These are phyloP conservation scores for Fusarium longipes DNA, from an alignment of 2,329 filamentous ascomycete species.

Conservation along the genomic window DNA sequence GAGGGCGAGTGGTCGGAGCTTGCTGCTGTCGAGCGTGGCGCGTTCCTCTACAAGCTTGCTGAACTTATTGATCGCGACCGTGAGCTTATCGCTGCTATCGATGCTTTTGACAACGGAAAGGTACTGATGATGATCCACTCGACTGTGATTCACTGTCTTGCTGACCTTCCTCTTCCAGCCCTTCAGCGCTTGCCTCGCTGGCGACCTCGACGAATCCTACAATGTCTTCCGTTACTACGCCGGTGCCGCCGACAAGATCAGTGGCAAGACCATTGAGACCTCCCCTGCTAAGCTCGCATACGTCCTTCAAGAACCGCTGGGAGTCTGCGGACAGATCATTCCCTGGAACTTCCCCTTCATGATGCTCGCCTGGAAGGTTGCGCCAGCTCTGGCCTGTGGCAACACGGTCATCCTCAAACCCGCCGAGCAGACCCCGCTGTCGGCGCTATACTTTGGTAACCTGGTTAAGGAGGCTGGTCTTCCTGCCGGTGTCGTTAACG, in stretches of 20 bases:
- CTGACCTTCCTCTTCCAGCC: slow-evolving; percentile 10
- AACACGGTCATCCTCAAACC: slow-evolving; percentile 70
- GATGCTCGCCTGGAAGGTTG: slow-evolving; percentile 75
- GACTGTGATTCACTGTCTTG: rapidly evolving
- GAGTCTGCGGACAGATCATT: slow-evolving; percentile 75
- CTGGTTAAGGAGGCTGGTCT: slow-evolving; percentile 76
- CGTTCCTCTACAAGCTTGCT: slow-evolving; percentile 39
- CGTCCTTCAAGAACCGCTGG: slow-evolving; percentile 74
- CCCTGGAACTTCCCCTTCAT: slow-evolving; percentile 57
- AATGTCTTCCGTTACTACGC: slow-evolving; percentile 73
- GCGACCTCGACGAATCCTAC: slow-evolving; percentile 62
- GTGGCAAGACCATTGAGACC: slow-evolving; percentile 75
- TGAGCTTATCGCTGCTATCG: slow-evolving; percentile 42
- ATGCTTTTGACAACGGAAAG: slow-evolving; percentile 44
- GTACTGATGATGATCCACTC: background rate
- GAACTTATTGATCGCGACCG: slow-evolving; percentile 41
- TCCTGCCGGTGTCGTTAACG: slow-evolving; percentile 78
- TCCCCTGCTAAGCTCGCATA: slow-evolving; percentile 73
- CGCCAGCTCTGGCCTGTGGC: slow-evolving; percentile 70
- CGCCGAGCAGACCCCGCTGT: slow-evolving; percentile 69
- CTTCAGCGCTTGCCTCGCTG: slow-evolving; percentile 58
- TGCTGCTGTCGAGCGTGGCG: slow-evolving; percentile 37
- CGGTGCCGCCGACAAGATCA: slow-evolving; percentile 76
- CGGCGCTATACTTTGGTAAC: slow-evolving; percentile 69
- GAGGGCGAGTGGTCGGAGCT: slow-evolving; percentile 43